Conservation (phyloP, 441 rosid species). For the Pelargonium myrrhifolium region DNA sequence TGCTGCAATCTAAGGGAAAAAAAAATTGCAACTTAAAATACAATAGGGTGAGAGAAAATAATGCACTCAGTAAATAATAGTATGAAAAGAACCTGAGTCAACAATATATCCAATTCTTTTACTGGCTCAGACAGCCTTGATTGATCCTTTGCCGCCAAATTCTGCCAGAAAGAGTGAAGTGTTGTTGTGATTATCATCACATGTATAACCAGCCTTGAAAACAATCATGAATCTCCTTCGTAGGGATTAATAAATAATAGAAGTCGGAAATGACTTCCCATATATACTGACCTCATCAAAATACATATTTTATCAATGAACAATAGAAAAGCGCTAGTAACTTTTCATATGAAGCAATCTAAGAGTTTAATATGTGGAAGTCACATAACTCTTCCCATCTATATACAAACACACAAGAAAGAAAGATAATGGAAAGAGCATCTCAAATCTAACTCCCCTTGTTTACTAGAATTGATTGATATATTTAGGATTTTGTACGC, state of each 20-base stretch:
- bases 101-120: slow-evolving; percentile 74
- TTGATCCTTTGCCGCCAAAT: slow-evolving; percentile 71
- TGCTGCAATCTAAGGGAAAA: slow-evolving; percentile 64
- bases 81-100: slow-evolving; percentile 54
- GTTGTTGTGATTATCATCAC: not conserved
- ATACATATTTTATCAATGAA: not conserved
- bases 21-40: slow-evolving; percentile 13
- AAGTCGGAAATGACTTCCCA: not conserved
- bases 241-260: not conserved
- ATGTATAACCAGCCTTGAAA: not conserved
- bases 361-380: not conserved
- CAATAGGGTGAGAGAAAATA: slow-evolving; percentile 12
- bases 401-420: not conserved
- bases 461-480: not conserved
- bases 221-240: not conserved
- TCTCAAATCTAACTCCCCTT: not conserved
- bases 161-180: slow-evolving; percentile 33
- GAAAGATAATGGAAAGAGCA: not conserved
- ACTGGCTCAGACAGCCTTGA: slow-evolving; percentile 68
- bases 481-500: slow-evolving; percentile 5
- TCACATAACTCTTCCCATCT: not conserved
- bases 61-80: slow-evolving; percentile 4
- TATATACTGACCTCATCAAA: not conserved
- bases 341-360: not conserved
- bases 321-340: not conserved